Evolutionary conservation across 108 stramenopile species (phyloP).

Genomic region (Poteriospumella lacustris): DNA sequence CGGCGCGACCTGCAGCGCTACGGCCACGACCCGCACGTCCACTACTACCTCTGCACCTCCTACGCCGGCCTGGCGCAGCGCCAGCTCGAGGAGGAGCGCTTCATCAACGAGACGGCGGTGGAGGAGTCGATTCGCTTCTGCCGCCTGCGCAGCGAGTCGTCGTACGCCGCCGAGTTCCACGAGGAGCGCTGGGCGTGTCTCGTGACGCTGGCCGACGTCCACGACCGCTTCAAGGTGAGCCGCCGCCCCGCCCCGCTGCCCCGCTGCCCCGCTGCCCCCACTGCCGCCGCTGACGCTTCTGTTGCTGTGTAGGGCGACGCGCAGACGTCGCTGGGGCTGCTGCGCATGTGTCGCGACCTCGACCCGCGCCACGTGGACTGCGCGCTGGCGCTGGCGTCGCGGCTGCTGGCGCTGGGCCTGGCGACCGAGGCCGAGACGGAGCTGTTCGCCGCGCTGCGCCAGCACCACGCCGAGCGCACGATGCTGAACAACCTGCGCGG

Average conservation of each 20-base stretch:
- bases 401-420: background rate
- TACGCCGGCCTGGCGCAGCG: conserved; percentile 33
- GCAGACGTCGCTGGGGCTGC: conserved; percentile 31
- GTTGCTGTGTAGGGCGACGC: too few species aligned
- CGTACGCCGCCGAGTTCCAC: conserved; percentile 19
- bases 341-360: conserved; percentile 34
- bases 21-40: conserved; percentile 44
- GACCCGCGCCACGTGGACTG: conserved; percentile 39
- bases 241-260: too few species aligned
- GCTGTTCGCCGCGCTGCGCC: too few species aligned
- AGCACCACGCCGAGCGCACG: too few species aligned
- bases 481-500: too few species aligned
- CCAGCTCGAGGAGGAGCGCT: conserved; percentile 32
- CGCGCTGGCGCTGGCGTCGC: conserved; percentile 29
- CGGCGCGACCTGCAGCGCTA: conserved; percentile 32
- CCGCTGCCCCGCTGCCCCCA: too few species aligned
- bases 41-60: conserved; percentile 47
- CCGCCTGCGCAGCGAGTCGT: conserved; percentile 9
- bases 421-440: background rate
- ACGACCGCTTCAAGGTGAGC: conserved; percentile 42
- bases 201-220: conserved; percentile 38
- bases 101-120: background rate
- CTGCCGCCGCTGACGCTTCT: too few species aligned
- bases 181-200: conserved; percentile 41
- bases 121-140: conserved; percentile 34